Base-by-base conservation (phyloP, 768 basidiomycete genomes). In the Melanogaster broomeanus region DNA sequence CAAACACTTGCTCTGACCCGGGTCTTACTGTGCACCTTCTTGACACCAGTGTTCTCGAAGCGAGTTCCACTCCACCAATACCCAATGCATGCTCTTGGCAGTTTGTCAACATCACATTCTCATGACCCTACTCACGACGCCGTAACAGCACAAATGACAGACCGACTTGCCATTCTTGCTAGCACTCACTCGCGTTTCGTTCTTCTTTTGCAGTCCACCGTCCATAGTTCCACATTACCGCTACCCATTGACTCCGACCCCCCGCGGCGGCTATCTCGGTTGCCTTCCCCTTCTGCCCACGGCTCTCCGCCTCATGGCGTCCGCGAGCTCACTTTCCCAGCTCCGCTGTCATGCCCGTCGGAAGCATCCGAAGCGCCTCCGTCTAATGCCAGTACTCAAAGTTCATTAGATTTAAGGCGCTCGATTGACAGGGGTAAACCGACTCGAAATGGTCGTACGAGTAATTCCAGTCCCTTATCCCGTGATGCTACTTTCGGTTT, bases 101-200 rank as follows among this genome's bases (percentile, higher is more conserved):
- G 73, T n/a, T 68, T 87, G 33, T 78, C 77, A 13, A 66, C 71
- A 6, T 52, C 74, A 3, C 51, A 60, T 42, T 65, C 56, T 6
- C 45, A 50, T 72, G 22, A 64, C 67, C 30, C 55, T 56, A 48
- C 53, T 12, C 67, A 74, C 52, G 68, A 75, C 55, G 56, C 58
- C 41, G 18, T 56, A 9, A 27, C 49, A 16, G 28, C 52, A 5
- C 22, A 42, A 33, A 57, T 61, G 43, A 70, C 72, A 5, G 48
- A 65, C 13, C 73, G 72, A 35, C 71, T 84, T n/a, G 68, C 74
- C 28, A 66, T 74, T 3, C 68, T 88, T 9, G 71, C 82, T 2
- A 78, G 78, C 21, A 80, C 85, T 3, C 88, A 92, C 61, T 87
- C 89, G 13, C 82, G 88, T 10, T 82, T 88, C 58, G 84, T 90